Base-by-base conservation (phyloP, 2,329 filamentous ascomycete genomes). In the Cladosporium phlei region DNA sequence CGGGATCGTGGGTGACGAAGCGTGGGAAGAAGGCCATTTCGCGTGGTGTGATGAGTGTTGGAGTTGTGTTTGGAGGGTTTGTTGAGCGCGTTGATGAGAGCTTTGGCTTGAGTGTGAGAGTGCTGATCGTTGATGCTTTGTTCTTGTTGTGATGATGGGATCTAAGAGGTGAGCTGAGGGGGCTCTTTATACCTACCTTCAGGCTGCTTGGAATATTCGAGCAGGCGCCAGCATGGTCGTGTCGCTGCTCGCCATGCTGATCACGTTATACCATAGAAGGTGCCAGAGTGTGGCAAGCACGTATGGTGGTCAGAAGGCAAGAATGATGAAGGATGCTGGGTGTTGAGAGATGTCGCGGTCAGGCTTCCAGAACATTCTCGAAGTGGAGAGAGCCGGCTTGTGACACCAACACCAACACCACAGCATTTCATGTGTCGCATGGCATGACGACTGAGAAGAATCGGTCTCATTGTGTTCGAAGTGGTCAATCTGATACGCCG, bases 1-100 rank as follows among this genome's bases (percentile, higher is more conserved):
- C 64, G 55, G 66, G 64, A 50, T 66, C 64, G 46, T 40, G 37
- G 32, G 56, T 51, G 48, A 63, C 52, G 55, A 61, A 59, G 53
- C 63, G 59, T 58, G 64, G 63, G 58, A 63, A 60, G 56, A 64
- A 55, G 52, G 63, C 60, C 64, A 66, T 66, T 44, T 59, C 66
- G 56, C 58, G 55, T 47, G 57, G 53, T 17, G 53, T 59, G 37
- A 53, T 57, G 46, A 49, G 37, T 38, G 49, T 48, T 37, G 54
- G 52, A 32, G 44, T 50, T 11, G 19, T 37, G 37, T 51, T 37
- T n/a, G n/a, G n/a, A n/a, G n/a, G n/a, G n/a, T n/a, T n/a, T n/a
- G n/a, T n/a, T n/a, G n/a, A n/a, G n/a, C n/a, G n/a, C n/a, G 21
- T 35, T 46, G 47, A 38, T 45, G 40, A 47, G 35, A 30, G 27